Percentiles rank a stretch among this genome's conserved stretches.
These are phyloP conservation scores for Nitzschia sp. DNA, from an alignment of 108 stramenopile genomes.

Conservation along the genomic window DNA sequence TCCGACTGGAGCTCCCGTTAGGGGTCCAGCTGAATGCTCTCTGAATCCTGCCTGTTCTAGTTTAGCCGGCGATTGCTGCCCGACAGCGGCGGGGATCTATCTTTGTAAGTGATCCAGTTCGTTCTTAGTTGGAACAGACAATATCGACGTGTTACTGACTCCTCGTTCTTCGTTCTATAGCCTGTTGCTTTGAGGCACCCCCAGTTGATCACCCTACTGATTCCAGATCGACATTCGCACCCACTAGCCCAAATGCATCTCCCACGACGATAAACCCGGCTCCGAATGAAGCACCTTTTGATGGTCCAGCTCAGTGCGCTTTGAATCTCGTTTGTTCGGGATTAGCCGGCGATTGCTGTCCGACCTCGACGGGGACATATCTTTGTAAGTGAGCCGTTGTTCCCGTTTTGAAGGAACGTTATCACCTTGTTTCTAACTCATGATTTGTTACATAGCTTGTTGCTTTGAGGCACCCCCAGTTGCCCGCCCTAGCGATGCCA, in stretches of 20 bases:
- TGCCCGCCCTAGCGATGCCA: too few species aligned
- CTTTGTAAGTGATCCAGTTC: slow-evolving; percentile 18
- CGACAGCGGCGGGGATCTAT: not conserved
- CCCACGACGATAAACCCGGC: not conserved
- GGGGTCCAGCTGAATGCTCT: slow-evolving; percentile 2
- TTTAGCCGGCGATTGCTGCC: slow-evolving; percentile 15
- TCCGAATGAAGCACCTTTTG: not conserved
- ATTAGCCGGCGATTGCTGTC: slow-evolving; percentile 15
- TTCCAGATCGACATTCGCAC: not conserved
- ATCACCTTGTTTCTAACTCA: too few species aligned
- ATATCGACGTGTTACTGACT: too few species aligned
- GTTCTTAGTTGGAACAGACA: too few species aligned
- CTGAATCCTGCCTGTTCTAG: slow-evolving; percentile 5
- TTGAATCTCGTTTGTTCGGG: slow-evolving; percentile 1
- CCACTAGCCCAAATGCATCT: not conserved
- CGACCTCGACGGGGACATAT: not conserved
- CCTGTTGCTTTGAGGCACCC: too few species aligned
- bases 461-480: too few species aligned
- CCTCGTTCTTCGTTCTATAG: too few species aligned
- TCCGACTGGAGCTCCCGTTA: not conserved
- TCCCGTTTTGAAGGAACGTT: too few species aligned
- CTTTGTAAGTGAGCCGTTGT: slow-evolving; percentile 18
- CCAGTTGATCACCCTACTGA: too few species aligned
- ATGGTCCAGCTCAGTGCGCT: not conserved
- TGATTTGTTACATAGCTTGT: too few species aligned